These are phyloP conservation scores for Elsinoe necatrix DNA, from an alignment of 2,329 filamentous ascomycete species.

Conservation along the genomic window DNA sequence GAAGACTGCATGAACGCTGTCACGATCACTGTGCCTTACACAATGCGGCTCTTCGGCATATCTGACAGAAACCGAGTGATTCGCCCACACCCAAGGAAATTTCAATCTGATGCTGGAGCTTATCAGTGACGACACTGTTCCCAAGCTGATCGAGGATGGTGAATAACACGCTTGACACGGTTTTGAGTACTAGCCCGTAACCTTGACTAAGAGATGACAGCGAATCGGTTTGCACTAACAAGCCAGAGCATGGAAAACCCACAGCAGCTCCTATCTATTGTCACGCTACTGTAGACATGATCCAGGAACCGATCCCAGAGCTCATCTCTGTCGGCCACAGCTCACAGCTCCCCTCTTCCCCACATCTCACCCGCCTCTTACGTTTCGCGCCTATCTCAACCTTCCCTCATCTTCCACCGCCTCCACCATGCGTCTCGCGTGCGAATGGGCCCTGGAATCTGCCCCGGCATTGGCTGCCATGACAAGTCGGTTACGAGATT, in stretches of 20 bases:
- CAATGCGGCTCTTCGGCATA: conserved; percentile 6
- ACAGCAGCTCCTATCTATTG: not conserved
- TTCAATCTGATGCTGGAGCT: not conserved
- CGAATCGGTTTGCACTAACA: not conserved
- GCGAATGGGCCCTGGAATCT: too few species aligned
- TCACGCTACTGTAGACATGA: conserved; percentile 9
- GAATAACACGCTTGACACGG: conserved; percentile 10
- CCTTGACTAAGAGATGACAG: conserved; percentile 5
- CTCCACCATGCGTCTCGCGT: not conserved
- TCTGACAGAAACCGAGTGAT: not conserved
- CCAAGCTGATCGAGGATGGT: conserved; percentile 6
- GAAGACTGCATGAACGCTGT: not conserved
- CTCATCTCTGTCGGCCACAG: not conserved
- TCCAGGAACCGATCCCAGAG: conserved; percentile 12
- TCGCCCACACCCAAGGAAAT: not conserved
- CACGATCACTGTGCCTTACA: not conserved
- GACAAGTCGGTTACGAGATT: conserved; percentile 13
- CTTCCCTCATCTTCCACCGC: not conserved
- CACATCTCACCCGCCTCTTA: not conserved
- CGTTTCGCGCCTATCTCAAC: conserved; percentile 2
- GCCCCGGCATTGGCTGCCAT: not conserved
- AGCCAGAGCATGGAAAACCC: not conserved
- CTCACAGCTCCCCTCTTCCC: not conserved
- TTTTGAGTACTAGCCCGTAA: conserved; percentile 9
- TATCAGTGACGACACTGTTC: conserved; percentile 10